phyloP scores from a whole-genome alignment of 1,284 basidiomycete genomes.

The Vanrija pseudolonga region DNA sequence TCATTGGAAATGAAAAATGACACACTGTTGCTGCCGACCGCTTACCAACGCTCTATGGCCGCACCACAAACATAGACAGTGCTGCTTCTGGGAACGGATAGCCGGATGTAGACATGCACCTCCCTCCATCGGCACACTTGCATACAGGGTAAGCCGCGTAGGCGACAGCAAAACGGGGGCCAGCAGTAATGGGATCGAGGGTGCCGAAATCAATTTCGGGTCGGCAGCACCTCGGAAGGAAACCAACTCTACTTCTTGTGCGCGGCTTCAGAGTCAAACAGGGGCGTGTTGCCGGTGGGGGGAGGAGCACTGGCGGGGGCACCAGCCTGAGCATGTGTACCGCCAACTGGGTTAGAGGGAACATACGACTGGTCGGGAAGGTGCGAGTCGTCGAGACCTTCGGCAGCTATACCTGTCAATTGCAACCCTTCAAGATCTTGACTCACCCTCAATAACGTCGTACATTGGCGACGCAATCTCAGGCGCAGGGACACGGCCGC shows the following conservation, averaged over 20 bases:
- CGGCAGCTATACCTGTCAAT: slow-evolving; percentile 43
- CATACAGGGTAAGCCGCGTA: too few relatives aligned
- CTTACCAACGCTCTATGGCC: too few relatives aligned
- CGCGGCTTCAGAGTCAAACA: slow-evolving; percentile 11
- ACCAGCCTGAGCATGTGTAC: not conserved
- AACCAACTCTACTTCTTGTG: too few relatives aligned
- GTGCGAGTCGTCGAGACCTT: slow-evolving; percentile 57
- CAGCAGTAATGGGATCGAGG: not conserved
- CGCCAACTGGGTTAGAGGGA: slow-evolving; percentile 52
- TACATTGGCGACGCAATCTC: slow-evolving; percentile 91
- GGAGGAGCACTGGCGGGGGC: not conserved
- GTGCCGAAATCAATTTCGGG: too few relatives aligned
- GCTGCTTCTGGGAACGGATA: too few relatives aligned
- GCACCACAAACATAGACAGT: too few relatives aligned
- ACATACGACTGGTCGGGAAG: slow-evolving; percentile 77
- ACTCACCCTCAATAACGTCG: slow-evolving; percentile 76
- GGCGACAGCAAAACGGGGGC: not conserved
- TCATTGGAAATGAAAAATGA: too few relatives aligned
- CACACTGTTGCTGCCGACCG: too few relatives aligned
- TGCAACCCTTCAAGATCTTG: slow-evolving; percentile 46
- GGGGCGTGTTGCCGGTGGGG: not conserved
- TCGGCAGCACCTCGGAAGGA: not conserved
- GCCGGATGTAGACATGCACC: too few relatives aligned
- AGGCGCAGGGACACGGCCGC: slow-evolving; percentile 89
- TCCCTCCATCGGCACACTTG: too few relatives aligned